phyloP scores from a whole-genome alignment of 345 rosid species.

The Citrus medica region DNA sequence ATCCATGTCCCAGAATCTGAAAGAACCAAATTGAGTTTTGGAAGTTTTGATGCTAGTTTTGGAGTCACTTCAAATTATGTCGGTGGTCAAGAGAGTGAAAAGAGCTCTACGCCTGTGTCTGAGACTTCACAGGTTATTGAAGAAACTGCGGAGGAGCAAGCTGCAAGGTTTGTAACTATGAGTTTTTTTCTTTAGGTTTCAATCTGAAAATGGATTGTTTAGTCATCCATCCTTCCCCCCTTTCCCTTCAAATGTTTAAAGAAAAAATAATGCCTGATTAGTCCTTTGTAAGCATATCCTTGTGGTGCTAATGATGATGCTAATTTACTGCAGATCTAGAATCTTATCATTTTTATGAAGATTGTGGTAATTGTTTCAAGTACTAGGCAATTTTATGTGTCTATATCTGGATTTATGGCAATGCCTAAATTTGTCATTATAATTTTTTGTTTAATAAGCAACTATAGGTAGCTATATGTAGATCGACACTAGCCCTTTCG shows the following conservation, averaged over 20 bases:
- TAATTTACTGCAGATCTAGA: no score
- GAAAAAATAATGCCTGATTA: neutral
- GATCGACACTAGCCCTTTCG: neutral
- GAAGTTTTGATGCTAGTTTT: slow-evolving; percentile 87
- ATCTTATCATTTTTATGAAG: no score
- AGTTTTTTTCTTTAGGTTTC: slow-evolving; percentile 2
- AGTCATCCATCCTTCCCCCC: neutral
- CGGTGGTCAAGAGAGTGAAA: slow-evolving; percentile 53
- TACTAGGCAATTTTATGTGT: neutral
- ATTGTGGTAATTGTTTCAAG: no score
- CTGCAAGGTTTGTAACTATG: slow-evolving; percentile 47
- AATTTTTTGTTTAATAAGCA: neutral
- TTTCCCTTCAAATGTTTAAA: neutral
- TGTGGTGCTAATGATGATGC: no score
- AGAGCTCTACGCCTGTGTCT: slow-evolving; percentile 57
- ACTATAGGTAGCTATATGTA: neutral
- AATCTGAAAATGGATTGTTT: neutral
- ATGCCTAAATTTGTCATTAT: neutral
- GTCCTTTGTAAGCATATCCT: no score
- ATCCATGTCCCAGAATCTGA: slow-evolving; percentile 95
- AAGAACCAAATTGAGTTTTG: slow-evolving; percentile 84
- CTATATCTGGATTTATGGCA: neutral
- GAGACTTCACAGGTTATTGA: slow-evolving; percentile 62
- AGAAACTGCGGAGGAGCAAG: slow-evolving; percentile 49
- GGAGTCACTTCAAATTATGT: slow-evolving; percentile 39